Percentiles rank a stretch among this genome's conserved stretches.
Evolutionary conservation across 805 yeast species (phyloP).

Genomic region (Ogataea pignaliae): DNA sequence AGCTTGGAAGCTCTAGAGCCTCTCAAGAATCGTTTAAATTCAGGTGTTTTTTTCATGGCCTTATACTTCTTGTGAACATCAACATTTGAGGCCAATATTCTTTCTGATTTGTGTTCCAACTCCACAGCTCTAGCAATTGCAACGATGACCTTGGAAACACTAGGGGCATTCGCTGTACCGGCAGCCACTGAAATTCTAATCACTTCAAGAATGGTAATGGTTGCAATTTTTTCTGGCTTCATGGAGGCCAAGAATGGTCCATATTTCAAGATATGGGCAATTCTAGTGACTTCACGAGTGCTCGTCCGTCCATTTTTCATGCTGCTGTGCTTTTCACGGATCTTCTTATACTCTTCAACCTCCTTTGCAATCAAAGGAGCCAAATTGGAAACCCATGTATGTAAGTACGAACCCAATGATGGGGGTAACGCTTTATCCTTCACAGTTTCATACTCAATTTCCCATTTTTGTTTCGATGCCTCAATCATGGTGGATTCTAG

Average conservation of each 20-base stretch:
- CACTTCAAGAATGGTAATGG: slow-evolving; percentile 78
- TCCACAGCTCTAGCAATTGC: slow-evolving; percentile 83
- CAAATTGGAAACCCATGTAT: slow-evolving; percentile 79
- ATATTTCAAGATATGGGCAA: slow-evolving; percentile 44
- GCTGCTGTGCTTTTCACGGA: not conserved
- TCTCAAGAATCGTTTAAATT: slow-evolving; percentile 37
- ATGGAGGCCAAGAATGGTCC: slow-evolving; percentile 77
- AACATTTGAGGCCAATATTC: slow-evolving; percentile 52
- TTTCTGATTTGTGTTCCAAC: slow-evolving; percentile 73
- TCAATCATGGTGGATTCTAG: slow-evolving; percentile 77
- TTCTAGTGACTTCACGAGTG: slow-evolving; percentile 9
- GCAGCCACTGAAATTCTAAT: slow-evolving; percentile 70
- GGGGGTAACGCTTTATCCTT: slow-evolving; percentile 43
- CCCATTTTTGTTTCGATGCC: slow-evolving; percentile 88
- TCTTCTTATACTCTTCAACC: slow-evolving; percentile 43
- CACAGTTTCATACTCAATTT: slow-evolving; percentile 59
- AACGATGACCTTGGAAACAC: slow-evolving; percentile 76
- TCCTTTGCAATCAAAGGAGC: slow-evolving; percentile 69
- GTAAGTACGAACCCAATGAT: slow-evolving; percentile 67
- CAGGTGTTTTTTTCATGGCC: slow-evolving; percentile 43
- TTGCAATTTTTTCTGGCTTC: slow-evolving; percentile 75
- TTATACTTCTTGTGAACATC: slow-evolving; percentile 48
- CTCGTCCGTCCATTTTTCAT: too few species aligned
- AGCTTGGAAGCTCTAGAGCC: slow-evolving; percentile 24
- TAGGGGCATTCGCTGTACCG: slow-evolving; percentile 74